Evolutionary conservation across 2,329 filamentous ascomycete genomes (phyloP).

Genomic region (Ophiocordyceps sinensis): DNA sequence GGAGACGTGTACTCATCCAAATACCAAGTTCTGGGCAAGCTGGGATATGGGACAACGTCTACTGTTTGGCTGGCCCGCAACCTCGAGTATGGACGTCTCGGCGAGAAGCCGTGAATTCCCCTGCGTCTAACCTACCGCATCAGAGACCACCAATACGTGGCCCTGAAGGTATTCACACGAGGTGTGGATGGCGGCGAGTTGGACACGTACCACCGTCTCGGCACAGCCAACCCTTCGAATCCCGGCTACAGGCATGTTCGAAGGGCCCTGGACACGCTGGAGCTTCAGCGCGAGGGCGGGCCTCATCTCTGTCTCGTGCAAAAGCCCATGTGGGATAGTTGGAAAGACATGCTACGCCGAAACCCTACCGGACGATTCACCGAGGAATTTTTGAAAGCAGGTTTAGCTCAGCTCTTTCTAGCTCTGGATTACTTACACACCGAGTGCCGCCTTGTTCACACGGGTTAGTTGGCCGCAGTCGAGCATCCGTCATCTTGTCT

Average conservation of each 20-base stretch:
- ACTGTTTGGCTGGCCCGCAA: conserved; percentile 12
- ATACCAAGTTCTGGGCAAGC: conserved; percentile 2
- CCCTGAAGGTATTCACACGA: conserved; percentile 8
- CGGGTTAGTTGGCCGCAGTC: conserved; percentile 12
- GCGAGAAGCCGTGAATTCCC: no score
- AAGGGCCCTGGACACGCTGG: conserved; percentile 15
- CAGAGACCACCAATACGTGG: background rate
- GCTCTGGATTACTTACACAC: conserved; percentile 25
- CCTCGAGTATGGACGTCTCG: conserved; percentile 4
- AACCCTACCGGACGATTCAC: conserved; percentile 20
- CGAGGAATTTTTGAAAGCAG: conserved; percentile 18
- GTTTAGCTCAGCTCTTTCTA: conserved; percentile 16
- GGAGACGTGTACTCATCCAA: background rate
- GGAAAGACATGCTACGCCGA: conserved; percentile 18
- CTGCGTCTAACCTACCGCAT: background rate
- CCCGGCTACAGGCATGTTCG: conserved; percentile 15
- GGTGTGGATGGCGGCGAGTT: conserved; percentile 7
- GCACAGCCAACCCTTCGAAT: conserved; percentile 10
- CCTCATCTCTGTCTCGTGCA: conserved; percentile 17
- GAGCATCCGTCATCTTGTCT: background rate
- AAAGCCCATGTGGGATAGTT: conserved; percentile 24
- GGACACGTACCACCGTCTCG: conserved; percentile 6
- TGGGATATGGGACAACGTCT: conserved; percentile 10
- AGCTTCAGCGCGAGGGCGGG: background rate
- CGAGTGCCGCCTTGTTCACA: conserved; percentile 28